These are phyloP conservation scores for Sporormia fimetaria DNA, from an alignment of 495 filamentous ascomycete genomes.

Conservation along the genomic window DNA sequence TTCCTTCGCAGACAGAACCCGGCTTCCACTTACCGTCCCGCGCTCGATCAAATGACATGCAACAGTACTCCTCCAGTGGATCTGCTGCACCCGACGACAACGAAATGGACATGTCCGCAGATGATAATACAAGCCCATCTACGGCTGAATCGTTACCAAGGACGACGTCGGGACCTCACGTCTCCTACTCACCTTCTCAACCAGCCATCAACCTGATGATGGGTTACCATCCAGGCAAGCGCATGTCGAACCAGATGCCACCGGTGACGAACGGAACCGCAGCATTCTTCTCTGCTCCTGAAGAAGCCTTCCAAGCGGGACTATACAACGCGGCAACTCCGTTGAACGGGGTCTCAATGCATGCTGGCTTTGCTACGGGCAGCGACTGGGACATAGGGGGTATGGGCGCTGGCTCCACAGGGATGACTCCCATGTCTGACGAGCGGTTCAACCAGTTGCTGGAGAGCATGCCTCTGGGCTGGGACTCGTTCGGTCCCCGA, in stretches of 20 bases:
- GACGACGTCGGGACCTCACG: conserved; percentile 17
- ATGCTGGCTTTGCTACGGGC: conserved; percentile 14
- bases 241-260: conserved; percentile 13
- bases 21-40: conserved; percentile 10
- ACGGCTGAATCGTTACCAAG: conserved; percentile 14
- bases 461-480: conserved; percentile 22
- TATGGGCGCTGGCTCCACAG: conserved; percentile 4
- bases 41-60: conserved; percentile 2
- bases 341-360: conserved; percentile 2
- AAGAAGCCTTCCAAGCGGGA: conserved; percentile 3
- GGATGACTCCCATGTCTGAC: conserved; percentile 24
- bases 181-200: conserved; percentile 17
- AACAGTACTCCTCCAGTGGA: conserved; percentile 2
- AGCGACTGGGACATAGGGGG: conserved; percentile 18
- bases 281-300: conserved; percentile 13
- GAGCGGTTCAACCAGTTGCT: conserved; percentile 21
- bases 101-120: conserved; percentile 23
- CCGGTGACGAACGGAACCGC: no score
- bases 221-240: no score
- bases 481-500: conserved; percentile 14
- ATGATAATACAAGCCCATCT: conserved; percentile 23
- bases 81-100: neutral
- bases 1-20: neutral
- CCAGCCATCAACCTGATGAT: no score
- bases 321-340: neutral